Conservation (phyloP, 768 basidiomycete genomes). For the Termitomyces sp. region DNA sequence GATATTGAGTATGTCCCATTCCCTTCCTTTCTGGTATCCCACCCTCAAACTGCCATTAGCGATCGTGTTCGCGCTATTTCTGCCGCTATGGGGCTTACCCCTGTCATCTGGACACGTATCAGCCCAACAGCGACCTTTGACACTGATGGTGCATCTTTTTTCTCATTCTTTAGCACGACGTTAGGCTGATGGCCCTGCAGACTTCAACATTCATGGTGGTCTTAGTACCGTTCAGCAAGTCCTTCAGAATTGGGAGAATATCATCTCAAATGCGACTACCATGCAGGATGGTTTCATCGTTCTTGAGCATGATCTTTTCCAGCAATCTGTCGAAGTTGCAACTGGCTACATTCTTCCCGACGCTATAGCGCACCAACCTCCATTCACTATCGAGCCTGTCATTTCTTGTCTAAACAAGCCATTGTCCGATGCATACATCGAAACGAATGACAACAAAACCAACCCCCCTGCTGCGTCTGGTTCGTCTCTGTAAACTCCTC, state of each 20-base stretch:
- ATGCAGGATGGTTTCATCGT: conserved; percentile 81
- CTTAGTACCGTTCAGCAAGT: conserved; percentile 50
- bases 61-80: conserved; percentile 85
- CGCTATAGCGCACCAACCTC: conserved; percentile 59
- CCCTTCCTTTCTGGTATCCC: neutral
- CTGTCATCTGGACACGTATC: conserved; percentile 81
- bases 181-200: conserved; percentile 27
- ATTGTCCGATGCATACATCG: conserved; percentile 67
- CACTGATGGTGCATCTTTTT: conserved; percentile 44
- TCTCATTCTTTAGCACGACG: neutral
- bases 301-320: conserved; percentile 82
- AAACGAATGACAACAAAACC: conserved; percentile 70
- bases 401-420: conserved; percentile 57
- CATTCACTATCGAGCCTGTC: conserved; percentile 69
- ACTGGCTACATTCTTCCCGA: conserved; percentile 83
- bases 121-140: conserved; percentile 61
- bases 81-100: conserved; percentile 73
- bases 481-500: conserved; percentile 27
- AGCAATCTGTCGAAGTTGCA: conserved; percentile 79
- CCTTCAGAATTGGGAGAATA: conserved; percentile 66
- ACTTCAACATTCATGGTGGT: conserved; percentile 79
- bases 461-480: conserved; percentile 53
- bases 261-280: conserved; percentile 54
- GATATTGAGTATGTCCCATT: conserved; percentile 59
- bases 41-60: conserved; percentile 28